These are phyloP conservation scores for Dillenia suffruticosa DNA, from an alignment of 164 flowering plant genomes.

Conservation along the genomic window DNA sequence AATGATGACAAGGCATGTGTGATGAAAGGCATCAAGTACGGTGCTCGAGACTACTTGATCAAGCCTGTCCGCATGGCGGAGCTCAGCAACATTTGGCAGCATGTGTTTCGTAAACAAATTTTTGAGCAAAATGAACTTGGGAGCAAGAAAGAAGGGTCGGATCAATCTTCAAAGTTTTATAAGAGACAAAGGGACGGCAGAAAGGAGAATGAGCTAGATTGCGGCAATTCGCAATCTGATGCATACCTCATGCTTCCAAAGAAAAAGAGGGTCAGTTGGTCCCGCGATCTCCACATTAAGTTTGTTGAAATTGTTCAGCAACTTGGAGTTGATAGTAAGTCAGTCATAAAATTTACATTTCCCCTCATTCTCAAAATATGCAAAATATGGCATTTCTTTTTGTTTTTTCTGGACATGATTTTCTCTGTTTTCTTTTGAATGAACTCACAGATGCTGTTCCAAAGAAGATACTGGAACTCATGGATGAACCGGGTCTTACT, in stretches of 20 bases:
- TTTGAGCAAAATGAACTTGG: slow-evolving; percentile 1
- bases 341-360: background rate
- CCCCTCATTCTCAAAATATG: background rate
- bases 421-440: background rate
- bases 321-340: slow-evolving; percentile 30
- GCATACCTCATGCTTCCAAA: slow-evolving; percentile 10
- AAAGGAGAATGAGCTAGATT: background rate
- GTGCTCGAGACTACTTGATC: slow-evolving; percentile 35
- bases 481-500: slow-evolving; percentile 28
- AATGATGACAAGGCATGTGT: slow-evolving; percentile 16
- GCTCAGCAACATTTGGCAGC: slow-evolving; percentile 44
- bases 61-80: slow-evolving; percentile 30
- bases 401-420: background rate
- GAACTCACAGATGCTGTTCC: slow-evolving; percentile 30
- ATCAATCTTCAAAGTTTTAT: background rate
- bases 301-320: slow-evolving; percentile 22
- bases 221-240: slow-evolving; percentile 1
- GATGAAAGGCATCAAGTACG: slow-evolving; percentile 35
- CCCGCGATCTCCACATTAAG: slow-evolving; percentile 16
- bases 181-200: slow-evolving; percentile 7
- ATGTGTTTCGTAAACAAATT: slow-evolving; percentile 29
- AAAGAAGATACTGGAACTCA: slow-evolving; percentile 24
- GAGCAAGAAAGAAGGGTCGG: background rate
- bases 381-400: background rate
- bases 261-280: slow-evolving; percentile 28